These are phyloP conservation scores for Gypsophila paniculata DNA, from an alignment of 179 eudicot genomes.

Conservation along the genomic window DNA sequence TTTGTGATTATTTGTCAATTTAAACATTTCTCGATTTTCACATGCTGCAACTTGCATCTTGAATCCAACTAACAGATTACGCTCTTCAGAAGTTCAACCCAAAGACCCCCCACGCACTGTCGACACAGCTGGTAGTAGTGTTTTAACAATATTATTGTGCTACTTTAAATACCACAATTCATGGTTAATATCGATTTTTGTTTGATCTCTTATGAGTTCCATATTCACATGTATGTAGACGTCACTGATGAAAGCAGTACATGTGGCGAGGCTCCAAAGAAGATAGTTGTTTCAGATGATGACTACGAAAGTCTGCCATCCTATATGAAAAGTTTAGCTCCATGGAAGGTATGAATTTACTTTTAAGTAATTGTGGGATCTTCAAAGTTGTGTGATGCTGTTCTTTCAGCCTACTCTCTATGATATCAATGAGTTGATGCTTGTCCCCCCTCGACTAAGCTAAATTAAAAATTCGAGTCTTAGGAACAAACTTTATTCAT, in stretches of 20 bases:
- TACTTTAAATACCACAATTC: neutral
- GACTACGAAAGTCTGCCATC: constrained; percentile 85
- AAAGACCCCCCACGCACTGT: neutral
- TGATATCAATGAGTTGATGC: neutral
- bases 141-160: neutral
- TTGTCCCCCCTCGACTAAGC: neutral
- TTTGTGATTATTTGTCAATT: neutral
- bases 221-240: constrained; percentile 23
- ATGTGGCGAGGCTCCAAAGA: constrained; percentile 33
- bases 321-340: constrained; percentile 63
- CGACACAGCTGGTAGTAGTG: constrained; percentile 21
- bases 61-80: constrained; percentile 17
- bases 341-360: constrained; percentile 68
- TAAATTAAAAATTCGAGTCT: neutral
- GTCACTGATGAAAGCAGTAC: constrained; percentile 29
- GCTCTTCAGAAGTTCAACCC: constrained; percentile 18
- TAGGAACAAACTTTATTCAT: neutral
- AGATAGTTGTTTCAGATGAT: constrained; percentile 40
- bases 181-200: neutral
- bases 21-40: neutral
- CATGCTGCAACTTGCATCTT: neutral
- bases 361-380: neutral
- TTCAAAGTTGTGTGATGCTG: neutral
- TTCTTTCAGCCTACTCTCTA: neutral
- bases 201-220: neutral